Evolutionary conservation across 352 stramenopile genomes (phyloP), one percentile per base, ranked within the genome.

Genomic region (Pythium scleroteichum): DNA sequence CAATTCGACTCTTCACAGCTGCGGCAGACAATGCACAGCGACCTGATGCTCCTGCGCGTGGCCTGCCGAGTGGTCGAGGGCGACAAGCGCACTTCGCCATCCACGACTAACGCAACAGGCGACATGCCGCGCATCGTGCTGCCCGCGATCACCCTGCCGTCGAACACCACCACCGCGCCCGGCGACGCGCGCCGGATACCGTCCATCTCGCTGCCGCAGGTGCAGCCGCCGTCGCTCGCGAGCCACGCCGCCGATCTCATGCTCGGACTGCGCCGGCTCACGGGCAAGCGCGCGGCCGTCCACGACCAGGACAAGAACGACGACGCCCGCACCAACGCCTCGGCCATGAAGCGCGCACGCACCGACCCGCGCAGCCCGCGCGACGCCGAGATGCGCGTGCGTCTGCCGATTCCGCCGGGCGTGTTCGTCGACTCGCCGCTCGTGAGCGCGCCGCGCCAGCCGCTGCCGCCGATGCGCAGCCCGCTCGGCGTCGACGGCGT

Each of bases 251-350:
- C 66, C 8, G 70, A 78, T 45, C 27, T 68, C 33, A 71, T 79
- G 69, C 66, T 73, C 12, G 68, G 62, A 10, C 66, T 78, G 20
- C 73, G 73, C 39, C 70, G 68, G 33, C 68, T 76, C 24, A 73
- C 38, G 29, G 32, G 12, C 65, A 66, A 42, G 51, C 62, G 26
- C 53, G 56, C 13, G 40, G 32, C 46, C 42, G 61, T 40, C 48
- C 19, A 39, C 35, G 49, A 45, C 32, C 48, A 40, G 22, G 14
- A 29, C 41, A 17, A 52, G 41, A 40, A 9, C 38, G 44, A 54
- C 22, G 54, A 53, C 16, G 29, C 45, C 0, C 6, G 19, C 33
- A 20, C 22, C 29, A 23, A 64, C 29, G 29, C 47, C 23, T 23
- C 58, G 20, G 47, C 53, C 40, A 50, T 60, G 40, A 65, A 53